Percentiles rank a stretch among this genome's conserved stretches.
phyloP scores from a whole-genome alignment of 176 grass and related monocot genomes.

The Secale cereale region DNA sequence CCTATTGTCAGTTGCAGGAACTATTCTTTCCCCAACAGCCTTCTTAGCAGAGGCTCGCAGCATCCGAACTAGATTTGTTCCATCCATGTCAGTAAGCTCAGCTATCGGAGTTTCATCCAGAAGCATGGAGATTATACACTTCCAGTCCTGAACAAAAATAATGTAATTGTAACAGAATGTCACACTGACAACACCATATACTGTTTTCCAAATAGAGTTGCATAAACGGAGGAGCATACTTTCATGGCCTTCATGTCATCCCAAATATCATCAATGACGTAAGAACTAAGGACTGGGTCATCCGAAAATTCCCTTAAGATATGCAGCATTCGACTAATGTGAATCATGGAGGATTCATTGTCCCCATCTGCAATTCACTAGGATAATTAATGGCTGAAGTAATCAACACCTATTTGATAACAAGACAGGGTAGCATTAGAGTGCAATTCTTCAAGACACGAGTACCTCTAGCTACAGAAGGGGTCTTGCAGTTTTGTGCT shows the following conservation, averaged over 20 bases:
- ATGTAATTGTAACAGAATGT: not conserved
- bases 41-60: conserved; percentile 88
- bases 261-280: conserved; percentile 99
- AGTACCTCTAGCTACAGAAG: conserved; percentile 62
- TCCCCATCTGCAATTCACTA: conserved; percentile 56
- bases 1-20: conserved; percentile 81
- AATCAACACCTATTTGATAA: conserved; percentile 19
- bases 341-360: conserved; percentile 80
- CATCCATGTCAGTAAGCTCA: conserved; percentile 85
- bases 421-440: conserved; percentile 1
- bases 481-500: conserved; percentile 89
- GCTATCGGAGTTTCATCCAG: conserved; percentile 75
- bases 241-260: conserved; percentile 98
- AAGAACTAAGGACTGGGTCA: conserved; percentile 87
- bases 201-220: conserved; percentile 5
- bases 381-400: conserved; percentile 22
- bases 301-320: conserved; percentile 96
- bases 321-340: conserved; percentile 88
- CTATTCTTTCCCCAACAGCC: conserved; percentile 91
- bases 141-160: conserved; percentile 75
- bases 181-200: conserved; percentile 18
- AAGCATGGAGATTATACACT: conserved; percentile 87
- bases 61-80: conserved; percentile 87
- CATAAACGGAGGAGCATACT: conserved; percentile 36
- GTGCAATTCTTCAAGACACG: not conserved